Evolutionary conservation across 1,284 basidiomycete species (phyloP), one percentile per base, ranked within the genome.

Genomic region (Violaceomyces palustris): DNA sequence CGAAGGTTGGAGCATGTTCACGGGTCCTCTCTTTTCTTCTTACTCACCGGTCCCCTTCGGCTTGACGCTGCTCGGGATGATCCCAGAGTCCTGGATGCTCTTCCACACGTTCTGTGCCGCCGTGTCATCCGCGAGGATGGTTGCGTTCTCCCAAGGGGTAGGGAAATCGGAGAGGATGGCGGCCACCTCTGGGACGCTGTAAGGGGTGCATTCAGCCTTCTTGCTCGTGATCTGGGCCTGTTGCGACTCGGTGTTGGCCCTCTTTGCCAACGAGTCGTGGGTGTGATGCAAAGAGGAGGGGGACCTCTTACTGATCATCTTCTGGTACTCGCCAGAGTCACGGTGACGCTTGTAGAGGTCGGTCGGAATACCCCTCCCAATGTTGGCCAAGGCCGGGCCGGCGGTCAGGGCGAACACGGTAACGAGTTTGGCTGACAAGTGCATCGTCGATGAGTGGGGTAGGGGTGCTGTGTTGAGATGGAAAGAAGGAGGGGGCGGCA

Each of bases 71-170:
- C 73, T 57, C 9, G 74, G 64, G 45, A 77, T 63, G 30, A 65
- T 57, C 28, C 62, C 60, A 29, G 70, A 70, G 1, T 69, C 52
- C 39, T 66, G 46, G 52, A 66, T 63, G 74, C 41, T 46, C 18
- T 33, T 19, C 64, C 64, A 69, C 15, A 75, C 53, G 1, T 42
- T 32, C 10, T 55, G 40, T 3, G 77, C 78, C 21, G 67, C 69
- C 0, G 71, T 64, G 48, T 79, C 78, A 18, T 62, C 63, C 0
- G 63, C 24, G 2, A 76, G 56, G 27, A 78, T 67, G 29, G 45
- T 47, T 10, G 76, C 76, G 3, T 71, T 72, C 7, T 70, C 31
- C 75, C 76, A 78, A 7, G 45, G 49, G 2, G 27, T 35, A 14
- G 69, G 69, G 50, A 68, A 64, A 26, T 50, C 31, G 17, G 35